Percentiles rank a stretch among this genome's conserved stretches.
These are phyloP conservation scores for Phytophthora megakarya DNA, from an alignment of 352 stramenopile species.

Conservation along the genomic window DNA sequence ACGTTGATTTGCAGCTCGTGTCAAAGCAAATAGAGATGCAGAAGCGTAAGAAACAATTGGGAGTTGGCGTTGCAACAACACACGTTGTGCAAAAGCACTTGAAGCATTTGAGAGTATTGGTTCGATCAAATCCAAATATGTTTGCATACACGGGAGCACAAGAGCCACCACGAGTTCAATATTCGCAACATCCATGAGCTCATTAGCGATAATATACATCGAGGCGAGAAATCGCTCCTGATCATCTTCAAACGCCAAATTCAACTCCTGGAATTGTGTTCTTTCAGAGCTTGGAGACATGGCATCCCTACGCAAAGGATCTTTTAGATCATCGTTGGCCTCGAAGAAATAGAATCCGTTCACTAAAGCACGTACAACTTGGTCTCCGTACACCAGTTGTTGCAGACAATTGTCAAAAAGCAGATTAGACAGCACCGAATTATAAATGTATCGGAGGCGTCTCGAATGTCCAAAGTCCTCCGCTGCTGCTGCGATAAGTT, in stretches of 20 bases:
- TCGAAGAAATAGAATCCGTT: slow-evolving; percentile 58
- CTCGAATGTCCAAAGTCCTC: slow-evolving; percentile 42
- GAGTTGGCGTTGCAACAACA: slow-evolving; percentile 38
- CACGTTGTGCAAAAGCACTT: slow-evolving; percentile 11
- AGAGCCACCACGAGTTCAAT: slow-evolving; percentile 65
- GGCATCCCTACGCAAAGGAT: not conserved
- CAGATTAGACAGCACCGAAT: slow-evolving; percentile 66
- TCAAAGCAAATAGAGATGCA: slow-evolving; percentile 57
- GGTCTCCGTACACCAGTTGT: slow-evolving; percentile 63
- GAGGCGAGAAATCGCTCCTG: slow-evolving; percentile 71
- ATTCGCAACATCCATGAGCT: slow-evolving; percentile 63
- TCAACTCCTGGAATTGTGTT: slow-evolving; percentile 34
- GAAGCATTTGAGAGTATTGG: slow-evolving; percentile 1
- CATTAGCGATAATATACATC: slow-evolving; percentile 66
- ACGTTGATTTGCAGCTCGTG: slow-evolving; percentile 55
- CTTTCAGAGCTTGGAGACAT: slow-evolving; percentile 19
- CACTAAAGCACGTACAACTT: slow-evolving; percentile 56
- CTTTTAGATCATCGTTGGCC: not conserved
- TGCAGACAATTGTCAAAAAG: slow-evolving; percentile 73
- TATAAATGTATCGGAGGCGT: slow-evolving; percentile 65
- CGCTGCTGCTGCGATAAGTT: slow-evolving; percentile 48
- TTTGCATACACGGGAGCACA: slow-evolving; percentile 49
- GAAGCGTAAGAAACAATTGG: slow-evolving; percentile 57
- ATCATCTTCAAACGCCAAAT: slow-evolving; percentile 62
- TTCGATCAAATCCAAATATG: slow-evolving; percentile 21